Base-by-base conservation (phyloP, 2,329 filamentous ascomycete genomes). In the Ploettnerulaceae sp. region DNA sequence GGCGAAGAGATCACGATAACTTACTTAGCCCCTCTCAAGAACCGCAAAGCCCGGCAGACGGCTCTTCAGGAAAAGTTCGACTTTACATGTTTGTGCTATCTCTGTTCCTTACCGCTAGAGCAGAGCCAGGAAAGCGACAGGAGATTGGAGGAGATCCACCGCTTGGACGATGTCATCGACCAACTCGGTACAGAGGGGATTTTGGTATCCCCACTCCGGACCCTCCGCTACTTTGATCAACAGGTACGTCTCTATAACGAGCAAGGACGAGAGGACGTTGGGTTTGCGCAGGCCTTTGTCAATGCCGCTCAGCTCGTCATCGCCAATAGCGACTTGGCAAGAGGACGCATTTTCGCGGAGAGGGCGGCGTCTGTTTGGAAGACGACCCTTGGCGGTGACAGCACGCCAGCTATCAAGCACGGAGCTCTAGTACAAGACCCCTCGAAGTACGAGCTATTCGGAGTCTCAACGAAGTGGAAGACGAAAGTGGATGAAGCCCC, bases 1-100 rank as follows among this genome's bases (percentile, higher is more conserved):
- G 64, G 61, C 15, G 61, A 67, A 39, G 66, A 69, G 45, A 63
- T 68, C 33, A 66, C 63, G 5, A 61, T 69, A 43, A 57, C 48
- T 26, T 69, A 68, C 49, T 53, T 67, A 1, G 33, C 35, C 21
- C 6, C 37, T 34, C n/a, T 45, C 25, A 57, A 54, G 18, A 58
- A 36, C 47, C 59, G 58, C 37, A 28, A 51, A 52, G 36, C 37
- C 26, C 61, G 63, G 2, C 57, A 61, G 26, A 24, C 56, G 29
- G 43, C 47, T 26, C 58, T 66, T 21, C 50, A 51, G 48, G 29
- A 54, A 26, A 57, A 55, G 14, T 68, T 69, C 48, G 50, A 47
- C 7, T 69, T 69, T 48, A 42, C 50, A 9, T 69, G 66, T 54
- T 52, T 46, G 3, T 69, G 66, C 39, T 48, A 55, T 40, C 56